phyloP scores from a whole-genome alignment of 2,329 filamentous ascomycete genomes.

The Albifimbria verrucaria region DNA sequence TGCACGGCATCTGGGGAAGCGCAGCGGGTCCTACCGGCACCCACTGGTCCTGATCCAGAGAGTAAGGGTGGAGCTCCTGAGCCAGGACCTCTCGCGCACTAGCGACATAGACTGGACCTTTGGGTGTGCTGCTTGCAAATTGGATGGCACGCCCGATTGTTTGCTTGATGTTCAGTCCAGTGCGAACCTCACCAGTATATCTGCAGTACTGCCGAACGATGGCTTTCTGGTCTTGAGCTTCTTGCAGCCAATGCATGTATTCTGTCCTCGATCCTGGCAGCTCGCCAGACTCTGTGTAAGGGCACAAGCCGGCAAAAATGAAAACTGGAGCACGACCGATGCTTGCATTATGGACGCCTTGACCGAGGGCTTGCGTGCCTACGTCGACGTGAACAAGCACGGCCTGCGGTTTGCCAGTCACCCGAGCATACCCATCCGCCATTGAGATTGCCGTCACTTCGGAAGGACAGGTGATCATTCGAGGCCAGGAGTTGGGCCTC shows the following conservation, averaged over 20 bases:
- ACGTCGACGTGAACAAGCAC: conserved; percentile 77
- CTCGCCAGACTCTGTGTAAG: conserved; percentile 71
- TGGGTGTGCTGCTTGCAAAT: conserved; percentile 69
- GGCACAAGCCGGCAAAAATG: conserved; percentile 71
- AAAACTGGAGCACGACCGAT: conserved; percentile 68
- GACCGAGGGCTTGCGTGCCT: conserved; percentile 69
- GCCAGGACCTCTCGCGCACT: conserved; percentile 78
- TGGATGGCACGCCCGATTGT: conserved; percentile 77
- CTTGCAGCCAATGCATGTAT: conserved; percentile 79
- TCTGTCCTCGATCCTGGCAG: conserved; percentile 68
- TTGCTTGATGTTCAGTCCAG: conserved; percentile 78
- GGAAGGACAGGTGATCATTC: not conserved
- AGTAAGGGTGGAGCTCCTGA: conserved; percentile 69
- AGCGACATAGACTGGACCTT: conserved; percentile 72
- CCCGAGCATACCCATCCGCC: conserved; percentile 70
- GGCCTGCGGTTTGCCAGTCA: conserved; percentile 66
- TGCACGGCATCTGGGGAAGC: conserved; percentile 44
- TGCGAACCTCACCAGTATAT: conserved; percentile 74
- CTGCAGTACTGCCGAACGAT: conserved; percentile 79
- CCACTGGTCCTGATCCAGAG: conserved; percentile 64
- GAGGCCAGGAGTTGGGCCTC: not conserved
- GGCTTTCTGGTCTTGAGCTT: conserved; percentile 72
- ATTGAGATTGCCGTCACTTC: conserved; percentile 76
- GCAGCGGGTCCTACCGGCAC: conserved; percentile 61
- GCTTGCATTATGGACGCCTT: conserved; percentile 72